Evolutionary conservation across 441 rosid genomes (phyloP), one percentile per base, ranked within the genome.

Genomic region (Pelargonium myrrhifolium): DNA sequence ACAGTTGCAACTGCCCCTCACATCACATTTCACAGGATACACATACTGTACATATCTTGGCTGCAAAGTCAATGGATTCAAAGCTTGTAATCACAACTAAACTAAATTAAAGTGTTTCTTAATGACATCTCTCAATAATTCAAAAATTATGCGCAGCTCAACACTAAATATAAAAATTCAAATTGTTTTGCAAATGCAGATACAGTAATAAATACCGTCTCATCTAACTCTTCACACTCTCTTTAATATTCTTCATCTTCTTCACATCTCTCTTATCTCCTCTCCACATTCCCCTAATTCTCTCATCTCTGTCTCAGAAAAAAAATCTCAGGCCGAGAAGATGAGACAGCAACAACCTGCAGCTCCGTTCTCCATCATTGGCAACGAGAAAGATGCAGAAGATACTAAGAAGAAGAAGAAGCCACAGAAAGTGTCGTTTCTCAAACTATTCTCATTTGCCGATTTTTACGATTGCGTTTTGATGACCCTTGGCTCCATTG

Each of bases 171-270:
- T 3, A 35, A 53, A 53, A 11, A 53, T 53, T 53, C 59, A 17
- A 53, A 53, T 15, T 21, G 17, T 53, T n/a, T 17, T 35, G 39
- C 21, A 53, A 17, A 53, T 53, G 17, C 59, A 15, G 59, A 53
- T 53, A 53, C 20, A 53, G 59, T 21, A 53, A 15, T 53, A 53
- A 53, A 53, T 53, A 53, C 59, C 17, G 2, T 53, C 59, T 53
- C 59, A 53, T 53, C 59, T 53, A 53, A 53, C 59, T 53, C 59
- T 21, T 15, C 59, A 53, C 59, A 15, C 59, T 21, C 59, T 53
- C 59, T 53, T 53, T 17, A 53, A 53, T 53, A 53, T 53, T 53
- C 21, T 7, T 17, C 59, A 53, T 53, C 17, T 53, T 53, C 59
- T 9, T 53, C n/a, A n/a, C n/a, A n/a, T n/a, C n/a, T n/a, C n/a